Evolutionary conservation across 495 filamentous ascomycete species (phyloP), one percentile per base, ranked within the genome.

Genomic region (Xylaria telfairii): DNA sequence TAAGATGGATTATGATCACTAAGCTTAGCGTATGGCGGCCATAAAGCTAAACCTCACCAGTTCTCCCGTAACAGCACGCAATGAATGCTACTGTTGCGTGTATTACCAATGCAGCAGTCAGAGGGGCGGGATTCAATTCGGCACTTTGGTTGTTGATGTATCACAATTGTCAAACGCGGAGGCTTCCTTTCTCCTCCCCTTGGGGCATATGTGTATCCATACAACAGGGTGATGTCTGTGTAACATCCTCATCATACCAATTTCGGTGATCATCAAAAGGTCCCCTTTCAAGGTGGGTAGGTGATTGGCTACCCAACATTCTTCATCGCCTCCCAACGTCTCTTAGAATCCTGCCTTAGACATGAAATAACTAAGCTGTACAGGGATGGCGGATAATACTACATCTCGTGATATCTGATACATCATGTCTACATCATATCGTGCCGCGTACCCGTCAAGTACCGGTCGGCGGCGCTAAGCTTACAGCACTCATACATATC

Each of bases 131-230:
- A 53, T 66, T 19, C 47, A 54, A 37, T 49, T 51, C 47, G 47
- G 64, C 47, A 66, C 12, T 66, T 66, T 4, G 30, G 46, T 42
- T 66, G 12, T 19, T 66, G 64, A 66, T 54, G n/a, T 66, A 66
- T 66, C 64, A 66, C 47, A 53, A 66, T 53, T 41, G 3, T 26
- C 30, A 21, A 39, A 54, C 28, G 64, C 21, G 32, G 47, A 41
- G 21, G 24, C n/a, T 54, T 66, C 21, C 47, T 54, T 54, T 26
- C 47, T 30, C 47, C 13, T 21, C 47, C 21, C 15, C 32, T 34
- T 53, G 47, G 10, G 34, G 30, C 24, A 49, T 26, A 19, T 54
- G 28, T 49, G 26, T 49, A 51, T 49, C 28, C 17, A 65, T 64
- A 46, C 12, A 53, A 4, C 49, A 28, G 21, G 26, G 41, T 17